These are phyloP conservation scores for Orbilia oligospora DNA, from an alignment of 2,329 filamentous ascomycete species.

Conservation along the genomic window DNA sequence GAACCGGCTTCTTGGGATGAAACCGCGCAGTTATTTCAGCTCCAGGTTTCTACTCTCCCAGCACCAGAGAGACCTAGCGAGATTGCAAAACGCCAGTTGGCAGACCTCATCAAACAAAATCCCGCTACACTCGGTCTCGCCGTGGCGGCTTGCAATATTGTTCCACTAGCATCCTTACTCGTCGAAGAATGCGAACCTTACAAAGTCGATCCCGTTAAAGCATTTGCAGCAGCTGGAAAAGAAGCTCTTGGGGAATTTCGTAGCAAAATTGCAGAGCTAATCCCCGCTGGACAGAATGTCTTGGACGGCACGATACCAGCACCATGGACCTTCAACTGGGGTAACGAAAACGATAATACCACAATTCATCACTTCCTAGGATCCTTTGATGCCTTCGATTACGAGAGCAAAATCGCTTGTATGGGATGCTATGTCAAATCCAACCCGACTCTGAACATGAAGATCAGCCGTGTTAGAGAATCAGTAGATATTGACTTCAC, in stretches of 20 bases:
- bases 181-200: slow-evolving; percentile 1
- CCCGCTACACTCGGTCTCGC: neutral
- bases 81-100: neutral
- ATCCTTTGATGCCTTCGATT: neutral
- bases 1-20: slow-evolving; percentile 22
- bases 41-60: slow-evolving; percentile 13
- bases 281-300: neutral
- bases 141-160: neutral
- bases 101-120: neutral
- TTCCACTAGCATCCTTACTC: neutral
- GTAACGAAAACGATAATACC: neutral
- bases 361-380: neutral
- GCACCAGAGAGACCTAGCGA: neutral
- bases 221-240: neutral
- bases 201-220: neutral
- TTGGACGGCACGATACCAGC: neutral
- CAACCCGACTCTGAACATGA: neutral
- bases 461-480: neutral
- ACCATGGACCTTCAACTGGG: slow-evolving; percentile 4
- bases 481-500: neutral
- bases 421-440: slow-evolving; percentile 2
- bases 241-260: neutral
- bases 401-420: neutral
- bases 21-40: slow-evolving; percentile 6
- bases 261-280: neutral